Base-by-base conservation (phyloP, 345 rosid species). In the Gossypium raimondii region DNA sequence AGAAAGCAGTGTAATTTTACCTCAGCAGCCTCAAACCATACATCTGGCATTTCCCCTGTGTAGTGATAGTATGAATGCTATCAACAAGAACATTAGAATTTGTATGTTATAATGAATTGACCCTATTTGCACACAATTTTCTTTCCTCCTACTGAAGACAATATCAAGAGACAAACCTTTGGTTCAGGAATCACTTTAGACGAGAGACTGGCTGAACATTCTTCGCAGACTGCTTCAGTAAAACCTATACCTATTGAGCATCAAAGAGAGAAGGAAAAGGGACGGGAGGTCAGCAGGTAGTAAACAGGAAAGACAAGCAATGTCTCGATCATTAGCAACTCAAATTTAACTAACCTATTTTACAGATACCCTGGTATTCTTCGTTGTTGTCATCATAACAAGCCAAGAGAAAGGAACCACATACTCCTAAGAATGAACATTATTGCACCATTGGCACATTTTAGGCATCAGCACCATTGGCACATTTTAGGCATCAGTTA, bases 371-470 rank as follows among this genome's bases (percentile, higher is more conserved):
- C 78, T 95, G 97, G 75, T 66, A 93, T 83, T 93, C 98, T 67
- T 93, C 97, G 29, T 86, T 90, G 16, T 75, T 83, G 70, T 51
- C 75, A 85, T 93, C 97, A 73, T 93, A 95, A 80, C 93, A 91
- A 60, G 98, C 98, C 79, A 95, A 89, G 78, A 93, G 87, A 89
- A 95, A 93, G 43, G 98, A 91, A 78, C 99, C 98, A 88, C 84
- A 93, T 69, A 88, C 85, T 67, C 98, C 98, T 94, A 73, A 24
- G 68, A 45, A 75, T 69, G 77, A 81, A 64, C 61, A 72, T 70
- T 17, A 72, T 20, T 70, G 75, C 74, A 68, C 44, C 38, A 61
- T 72, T 53, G 78, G 55, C 60, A 72, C 70, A 66, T 66, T 34
- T 34, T 34, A 34, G 38, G 38, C 38, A 76, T n/a, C 52, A 67